Evolutionary conservation across 176 grass and related monocot species (phyloP), one percentile per base, ranked within the genome.

Genomic region (Bromus sterilis): DNA sequence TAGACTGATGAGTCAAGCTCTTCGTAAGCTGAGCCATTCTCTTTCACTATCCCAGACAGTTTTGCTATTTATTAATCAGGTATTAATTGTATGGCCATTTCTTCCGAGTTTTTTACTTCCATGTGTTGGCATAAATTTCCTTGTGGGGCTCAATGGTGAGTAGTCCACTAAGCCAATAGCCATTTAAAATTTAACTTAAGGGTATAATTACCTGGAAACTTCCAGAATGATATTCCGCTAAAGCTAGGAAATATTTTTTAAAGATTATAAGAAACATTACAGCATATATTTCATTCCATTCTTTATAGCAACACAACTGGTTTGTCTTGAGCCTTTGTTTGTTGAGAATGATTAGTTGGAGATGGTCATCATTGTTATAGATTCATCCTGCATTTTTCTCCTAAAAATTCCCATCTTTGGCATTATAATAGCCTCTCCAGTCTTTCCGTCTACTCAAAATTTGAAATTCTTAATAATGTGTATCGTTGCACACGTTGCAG

Each of bases 21-120:
- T 95, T 89, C 89, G 96, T 77, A 98, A 93, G 69, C 86, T 98
- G 82, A 98, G 90, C 88, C 93, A 95, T 74, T 95, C 93, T 53
- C 89, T 98, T 63, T 93, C 95, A 40, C 85, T 89, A 30, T 95
- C 95, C 18, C 86, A 95, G 75, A 93, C 95, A 77, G 85, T 98
- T 78, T 86, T 98, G 31, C 26, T 98, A 81, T 98, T 98, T 77
- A 91, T 94, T 86, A 98, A 98, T 86, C 92, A 98, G 90, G 95
- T 98, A 93, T 70, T 29, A 29, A 63, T 23, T 24, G 59, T 28
- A 24, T 18, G 9, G 44, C 11, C 12, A 76, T 37, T 25, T 20
- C 24, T 66, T 1, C 13, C 13, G 42, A 32, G 23, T 37, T 35
- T 33, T 39, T 84, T 76, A 13, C 25, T 68, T 80, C 40, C 42